These are phyloP conservation scores for Xanthoceras sorbifolium DNA, from an alignment of 345 rosid species.

Conservation along the genomic window DNA sequence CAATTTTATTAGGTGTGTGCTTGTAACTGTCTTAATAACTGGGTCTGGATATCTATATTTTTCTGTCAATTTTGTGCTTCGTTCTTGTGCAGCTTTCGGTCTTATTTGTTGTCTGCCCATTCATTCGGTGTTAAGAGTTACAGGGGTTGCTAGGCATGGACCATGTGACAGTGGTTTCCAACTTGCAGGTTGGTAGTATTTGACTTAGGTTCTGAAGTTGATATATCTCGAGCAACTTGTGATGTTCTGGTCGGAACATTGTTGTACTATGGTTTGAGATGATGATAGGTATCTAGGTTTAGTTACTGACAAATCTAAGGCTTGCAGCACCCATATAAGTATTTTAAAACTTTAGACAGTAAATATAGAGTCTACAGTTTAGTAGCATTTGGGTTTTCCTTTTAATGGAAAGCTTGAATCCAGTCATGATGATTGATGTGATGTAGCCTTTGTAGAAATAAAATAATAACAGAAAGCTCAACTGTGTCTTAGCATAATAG, in stretches of 20 bases:
- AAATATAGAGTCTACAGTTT: not conserved
- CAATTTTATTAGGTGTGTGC: not conserved
- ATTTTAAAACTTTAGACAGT: not conserved
- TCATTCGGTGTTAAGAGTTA: not conserved
- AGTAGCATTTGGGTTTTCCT: not conserved
- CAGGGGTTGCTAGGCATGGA: not conserved
- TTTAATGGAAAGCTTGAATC: not conserved
- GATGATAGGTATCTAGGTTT: not conserved
- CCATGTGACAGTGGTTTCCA: not conserved
- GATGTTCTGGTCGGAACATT: not conserved
- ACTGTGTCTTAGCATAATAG: not conserved
- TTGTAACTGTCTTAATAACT: not conserved
- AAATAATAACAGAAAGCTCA: not conserved
- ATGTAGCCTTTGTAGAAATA: not conserved
- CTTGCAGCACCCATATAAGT: not conserved
- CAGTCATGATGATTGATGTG: not conserved
- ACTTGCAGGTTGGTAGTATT: not conserved
- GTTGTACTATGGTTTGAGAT: not conserved
- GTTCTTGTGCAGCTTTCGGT: no score
- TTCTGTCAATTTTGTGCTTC: no score
- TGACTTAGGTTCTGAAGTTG: not conserved
- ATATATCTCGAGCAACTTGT: not conserved
- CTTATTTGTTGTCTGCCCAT: no score
- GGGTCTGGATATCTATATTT: not conserved
- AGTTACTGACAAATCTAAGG: not conserved